Evolutionary conservation across 208 protist species (phyloP), one percentile per base, ranked within the genome.

Genomic region (Crithidia mellificae): DNA sequence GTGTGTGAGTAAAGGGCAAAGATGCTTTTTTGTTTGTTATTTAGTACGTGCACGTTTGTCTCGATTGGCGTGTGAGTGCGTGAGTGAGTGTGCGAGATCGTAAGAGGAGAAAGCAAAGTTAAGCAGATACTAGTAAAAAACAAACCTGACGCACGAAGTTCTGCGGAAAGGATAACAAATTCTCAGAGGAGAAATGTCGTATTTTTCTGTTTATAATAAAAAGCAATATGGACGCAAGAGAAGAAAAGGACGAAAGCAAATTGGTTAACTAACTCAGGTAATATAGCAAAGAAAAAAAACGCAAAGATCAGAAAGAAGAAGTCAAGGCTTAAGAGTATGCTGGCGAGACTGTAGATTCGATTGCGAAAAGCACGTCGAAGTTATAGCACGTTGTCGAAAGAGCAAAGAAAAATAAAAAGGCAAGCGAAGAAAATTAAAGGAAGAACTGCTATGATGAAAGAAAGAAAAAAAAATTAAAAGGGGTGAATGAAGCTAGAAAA

Each of bases 241-340:
- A 27, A 57, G 29, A 46, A 46, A 43, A 43, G 30, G 19, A 25
- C 14, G 3, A 34, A 34, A n/a, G n/a, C 34, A 38, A 38, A 38
- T 5, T 12, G 34, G 34, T 11, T 38, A 25, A 41, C 3, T 4
- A 36, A 15, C 41, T 47, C 25, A 51, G 38, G 38, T 52, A 63
- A 63, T 50, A 63, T 46, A 54, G 20, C 9, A 11, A 43, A 54
- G 38, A 54, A 29, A 54, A 39, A 34, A 54, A 44, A 4, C 14
- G 32, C 6, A 46, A 68, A 29, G 50, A n/a, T n/a, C n/a, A n/a
- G 55, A 41, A 30, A 2, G 4, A 39, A 51, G 12, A 67, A 2
- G 46, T 3, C 30, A 55, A 25, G 44, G 29, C 32, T 11, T 47
- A 36, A 51, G 30, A 65, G 30, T 38, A 38, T 38, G 11, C 34